Evolutionary conservation across 1,139 yeast genomes (phyloP), one percentile per base, ranked within the genome.

Genomic region (Diutina mesorugosa): DNA sequence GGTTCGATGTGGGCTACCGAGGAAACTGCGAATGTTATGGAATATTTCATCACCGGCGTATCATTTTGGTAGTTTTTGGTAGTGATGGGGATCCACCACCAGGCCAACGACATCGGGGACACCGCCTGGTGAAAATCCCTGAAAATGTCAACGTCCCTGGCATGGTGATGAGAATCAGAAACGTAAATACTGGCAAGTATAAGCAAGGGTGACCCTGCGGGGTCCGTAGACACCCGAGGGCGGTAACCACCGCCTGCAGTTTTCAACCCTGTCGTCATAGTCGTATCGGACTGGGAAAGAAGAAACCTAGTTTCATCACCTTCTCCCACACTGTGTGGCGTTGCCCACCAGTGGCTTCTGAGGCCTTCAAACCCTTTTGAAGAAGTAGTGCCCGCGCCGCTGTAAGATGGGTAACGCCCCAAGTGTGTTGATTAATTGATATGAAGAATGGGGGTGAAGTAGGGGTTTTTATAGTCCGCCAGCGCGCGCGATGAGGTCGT

Each of bases 1-100:
- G 90, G 90, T 84, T 85, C 89, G 72, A 73, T 72, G 90, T 81
- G 80, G 76, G 84, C 88, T 85, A 85, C 90, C 90, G 90, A 80
- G 90, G 90, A 85, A 85, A 85, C 90, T 85, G 90, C 90, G 90
- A 85, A 85, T 85, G 91, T 85, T 72, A 78, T 77, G 82, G 82
- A 73, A 76, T 72, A 72, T 82, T 83, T 85, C 91, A 85, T 85
- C 91, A 85, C 76, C 68, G 82, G 72, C 70, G 72, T 59, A 57
- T 45, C 30, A 10, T 35, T 10, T 10, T 35, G 41, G 41, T 9
- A n/a, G n/a, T 12, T 9, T 9, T 35, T 35, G 41, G 16, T 45
- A 21, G 26, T 21, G 26, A 21, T 21, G 26, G n/a, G 55, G 48
- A 50, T 30, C 35, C 35, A n/a, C 46, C 12, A 18, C 38, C 30